Conservation (phyloP, 352 stramenopile genomes). For the Phytophthora chlamydospora region DNA sequence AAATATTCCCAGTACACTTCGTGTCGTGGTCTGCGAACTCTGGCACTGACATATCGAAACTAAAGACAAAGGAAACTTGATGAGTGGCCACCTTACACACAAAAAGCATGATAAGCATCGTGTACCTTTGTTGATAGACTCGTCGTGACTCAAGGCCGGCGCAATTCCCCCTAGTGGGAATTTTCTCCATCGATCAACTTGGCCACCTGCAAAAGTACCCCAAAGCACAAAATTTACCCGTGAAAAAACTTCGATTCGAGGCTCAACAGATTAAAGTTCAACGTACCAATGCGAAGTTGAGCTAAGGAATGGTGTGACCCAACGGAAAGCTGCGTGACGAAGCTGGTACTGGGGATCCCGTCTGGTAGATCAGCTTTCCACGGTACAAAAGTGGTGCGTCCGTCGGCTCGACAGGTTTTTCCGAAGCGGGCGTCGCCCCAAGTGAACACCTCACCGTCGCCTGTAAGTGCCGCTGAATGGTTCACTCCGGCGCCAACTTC, state of each 20-base stretch:
- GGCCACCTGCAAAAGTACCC: constrained; percentile 23
- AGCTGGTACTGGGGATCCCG: constrained; percentile 32
- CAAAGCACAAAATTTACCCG: background rate
- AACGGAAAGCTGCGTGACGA: constrained; percentile 63
- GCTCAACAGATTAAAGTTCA: background rate
- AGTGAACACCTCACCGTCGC: constrained; percentile 64
- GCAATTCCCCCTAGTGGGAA: constrained; percentile 49
- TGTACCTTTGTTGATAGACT: constrained; percentile 22
- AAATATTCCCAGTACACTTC: constrained; percentile 45
- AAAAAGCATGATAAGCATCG: background rate
- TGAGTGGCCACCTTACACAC: background rate
- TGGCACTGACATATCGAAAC: constrained; percentile 40
- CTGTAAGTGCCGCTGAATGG: constrained; percentile 63
- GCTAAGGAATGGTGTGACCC: constrained; percentile 61
- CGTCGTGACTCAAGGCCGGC: constrained; percentile 24
- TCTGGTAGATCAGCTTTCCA: constrained; percentile 48
- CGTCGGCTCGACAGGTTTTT: constrained; percentile 50
- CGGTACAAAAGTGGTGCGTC: constrained; percentile 65
- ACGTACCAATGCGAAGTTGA: constrained; percentile 55
- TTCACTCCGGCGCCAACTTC: constrained; percentile 60
- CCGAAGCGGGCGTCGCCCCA: constrained; percentile 68
- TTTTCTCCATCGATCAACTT: constrained; percentile 71
- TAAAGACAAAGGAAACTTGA: constrained; percentile 11
- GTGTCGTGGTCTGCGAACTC: constrained; percentile 37
- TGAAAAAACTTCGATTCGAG: background rate